Evolutionary conservation across 164 flowering plant genomes (phyloP), one percentile per base, ranked within the genome.

Genomic region (Tinospora cordifolia): DNA sequence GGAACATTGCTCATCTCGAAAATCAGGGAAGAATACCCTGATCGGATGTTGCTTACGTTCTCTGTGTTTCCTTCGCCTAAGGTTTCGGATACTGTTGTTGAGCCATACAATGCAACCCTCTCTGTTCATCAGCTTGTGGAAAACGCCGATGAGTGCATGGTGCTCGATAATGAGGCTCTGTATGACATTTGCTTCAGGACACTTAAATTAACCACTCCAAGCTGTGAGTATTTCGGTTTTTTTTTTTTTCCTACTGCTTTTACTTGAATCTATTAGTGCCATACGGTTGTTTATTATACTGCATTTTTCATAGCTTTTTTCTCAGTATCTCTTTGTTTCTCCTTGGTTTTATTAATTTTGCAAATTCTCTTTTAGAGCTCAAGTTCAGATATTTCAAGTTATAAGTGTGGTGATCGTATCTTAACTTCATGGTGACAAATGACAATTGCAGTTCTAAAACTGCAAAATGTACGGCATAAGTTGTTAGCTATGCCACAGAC

Each of bases 81-180:
- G 79, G 87, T 86, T 17, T 86, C 90, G 0, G 90, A 86, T 66
- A 87, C 90, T 6, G 90, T 87, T 47, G 90, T 87, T 66, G 90
- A 87, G 74, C 90, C 90, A 25, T 87, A 85, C 77, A 87, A 87
- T 78, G 90, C 90, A 40, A 87, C 90, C 8, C 87, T 87, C 22
- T 87, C 90, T 71, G 90, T 87, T 67, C 90, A 87, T 59, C 88
- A 87, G 79, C 83, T 87, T 65, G 90, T 87, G 66, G 90, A 86
- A 81, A 86, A 86, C 77, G 90, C 90, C 10, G 90, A 86, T 80
- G 90, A 86, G 81, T 30, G 36, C 36, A 30, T 30, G 36, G 36
- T 30, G 36, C 36, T 30, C 3, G 36, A 30, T 30, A 30, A 30
- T 4, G 36, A 30, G 36, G 36, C 36, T 30, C 4, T 30, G 36